Evolutionary conservation across 2,329 filamentous ascomycete genomes (phyloP), one percentile per base, ranked within the genome.

Genomic region (Parascedosporium putredinis): DNA sequence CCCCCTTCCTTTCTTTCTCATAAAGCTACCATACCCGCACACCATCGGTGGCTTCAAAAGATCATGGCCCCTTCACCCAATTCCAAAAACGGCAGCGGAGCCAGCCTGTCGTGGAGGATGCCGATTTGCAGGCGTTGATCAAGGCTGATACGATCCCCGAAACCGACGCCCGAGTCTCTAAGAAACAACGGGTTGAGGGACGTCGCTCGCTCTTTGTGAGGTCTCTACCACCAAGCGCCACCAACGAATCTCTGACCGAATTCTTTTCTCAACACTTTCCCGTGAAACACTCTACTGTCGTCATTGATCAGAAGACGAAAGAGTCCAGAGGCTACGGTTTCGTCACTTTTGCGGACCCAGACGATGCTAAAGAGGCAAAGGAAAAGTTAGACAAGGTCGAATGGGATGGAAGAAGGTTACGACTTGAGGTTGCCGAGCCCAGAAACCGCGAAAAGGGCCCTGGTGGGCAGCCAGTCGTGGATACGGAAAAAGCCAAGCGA

Each of bases 211-310:
- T 98, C 56, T 98, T 98, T 69, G 84, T 98, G 55, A 87, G 91
- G 59, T 90, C 86, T 47, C 78, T 98, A 45, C 87, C 90, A 18
- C 69, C 83, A 20, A 78, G 75, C 22, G 83, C 84, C 33, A 97
- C 90, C 29, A 87, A 80, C 62, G 89, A 96, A 60, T 76, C 76
- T 49, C 75, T 98, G 55, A 87, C 89, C 52, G 83, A 88, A 52
- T 84, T 90, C 66, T 98, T 98, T 69, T 97, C 93, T 5, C 81
- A 96, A 64, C 86, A 89, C 52, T 97, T 88, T 60, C 90, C 94
- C 6, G 80, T 98, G 63, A 97, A 96, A 67, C 91, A 97, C 67
- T 91, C 93, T 48, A 87, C 86, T n/a, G 89, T 95, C 4, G 89
- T 98, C 34, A 70, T 84, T 51, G 91, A 98, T 63, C 81, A 86